Evolutionary conservation across 345 rosid genomes (phyloP).

Genomic region (Crucihimalaya himalaica): DNA sequence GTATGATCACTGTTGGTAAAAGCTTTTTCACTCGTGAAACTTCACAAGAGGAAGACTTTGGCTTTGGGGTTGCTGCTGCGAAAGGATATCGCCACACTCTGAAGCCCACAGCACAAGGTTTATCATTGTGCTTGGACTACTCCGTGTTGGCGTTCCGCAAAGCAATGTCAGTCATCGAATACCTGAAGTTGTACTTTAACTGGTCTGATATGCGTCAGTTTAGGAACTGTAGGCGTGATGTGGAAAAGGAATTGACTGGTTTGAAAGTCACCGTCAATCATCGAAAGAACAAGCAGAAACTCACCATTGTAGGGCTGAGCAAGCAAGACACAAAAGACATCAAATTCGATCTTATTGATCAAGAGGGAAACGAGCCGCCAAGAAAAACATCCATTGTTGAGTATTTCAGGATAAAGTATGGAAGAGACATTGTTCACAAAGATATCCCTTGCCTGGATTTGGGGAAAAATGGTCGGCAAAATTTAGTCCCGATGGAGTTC

Average conservation of each 20-base stretch:
- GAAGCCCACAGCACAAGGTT: conserved; percentile 72
- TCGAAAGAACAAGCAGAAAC: conserved; percentile 62
- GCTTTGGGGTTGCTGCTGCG: conserved; percentile 61
- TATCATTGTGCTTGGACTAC: conserved; percentile 74
- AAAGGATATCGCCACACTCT: conserved; percentile 77
- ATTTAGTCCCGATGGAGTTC: conserved; percentile 79
- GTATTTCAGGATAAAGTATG: conserved; percentile 63
- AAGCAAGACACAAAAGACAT: conserved; percentile 37
- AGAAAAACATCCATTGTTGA: conserved; percentile 46
- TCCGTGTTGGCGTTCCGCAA: conserved; percentile 74
- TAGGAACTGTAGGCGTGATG: conserved; percentile 29
- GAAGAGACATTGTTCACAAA: conserved; percentile 44
- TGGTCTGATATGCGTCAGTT: conserved; percentile 40
- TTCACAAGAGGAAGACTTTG: conserved; percentile 46
- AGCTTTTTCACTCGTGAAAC: conserved; percentile 51
- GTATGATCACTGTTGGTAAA: conserved; percentile 67
- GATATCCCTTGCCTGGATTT: conserved; percentile 78
- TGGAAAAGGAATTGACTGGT: conserved; percentile 52
- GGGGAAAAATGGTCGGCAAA: conserved; percentile 51
- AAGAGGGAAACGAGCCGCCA: conserved; percentile 44
- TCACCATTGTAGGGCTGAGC: conserved; percentile 58
- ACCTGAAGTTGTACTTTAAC: conserved; percentile 49
- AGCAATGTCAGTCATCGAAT: conserved; percentile 58
- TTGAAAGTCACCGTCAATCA: conserved; percentile 71
- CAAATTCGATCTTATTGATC: conserved; percentile 50